Conservation (phyloP, 2,329 filamentous ascomycete species). For the Lachnellula willkommii region DNA sequence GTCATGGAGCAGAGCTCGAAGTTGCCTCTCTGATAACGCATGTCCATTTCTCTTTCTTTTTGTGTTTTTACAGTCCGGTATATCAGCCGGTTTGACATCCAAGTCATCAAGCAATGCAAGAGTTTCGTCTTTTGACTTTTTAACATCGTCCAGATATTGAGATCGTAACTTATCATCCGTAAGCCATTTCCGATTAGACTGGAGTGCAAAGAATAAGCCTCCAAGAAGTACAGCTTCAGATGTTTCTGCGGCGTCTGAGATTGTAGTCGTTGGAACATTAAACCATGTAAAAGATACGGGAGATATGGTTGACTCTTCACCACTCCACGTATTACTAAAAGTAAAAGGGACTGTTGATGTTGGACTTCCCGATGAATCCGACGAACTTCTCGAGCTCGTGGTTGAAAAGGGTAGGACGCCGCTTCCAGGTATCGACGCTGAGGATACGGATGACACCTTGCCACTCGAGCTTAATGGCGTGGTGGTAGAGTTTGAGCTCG, state of each 20-base stretch:
- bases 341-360: background rate
- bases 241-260: conserved; percentile 3
- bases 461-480: background rate
- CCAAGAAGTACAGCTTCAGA: conserved; percentile 3
- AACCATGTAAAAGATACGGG: background rate
- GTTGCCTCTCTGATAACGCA: conserved; percentile 6
- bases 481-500: background rate
- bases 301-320: background rate
- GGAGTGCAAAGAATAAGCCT: conserved; percentile 4
- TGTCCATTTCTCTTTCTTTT: conserved; percentile 4
- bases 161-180: conserved; percentile 7
- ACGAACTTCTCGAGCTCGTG: background rate
- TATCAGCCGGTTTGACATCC: background rate
- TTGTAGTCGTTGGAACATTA: conserved; percentile 3
- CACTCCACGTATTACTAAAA: background rate
- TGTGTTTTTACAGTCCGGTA: conserved; percentile 3
- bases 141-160: conserved; percentile 3
- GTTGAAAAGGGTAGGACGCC: background rate
- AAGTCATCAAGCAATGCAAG: conserved; percentile 4
- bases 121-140: conserved; percentile 3
- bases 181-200: conserved; percentile 6
- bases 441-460: background rate
- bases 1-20: conserved; percentile 5
- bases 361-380: background rate
- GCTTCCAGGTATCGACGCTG: background rate